Percentiles rank a stretch among this genome's conserved stretches.
Conservation (phyloP, 768 basidiomycete species). For the Tylopilus plumbeoviolaceoides region DNA sequence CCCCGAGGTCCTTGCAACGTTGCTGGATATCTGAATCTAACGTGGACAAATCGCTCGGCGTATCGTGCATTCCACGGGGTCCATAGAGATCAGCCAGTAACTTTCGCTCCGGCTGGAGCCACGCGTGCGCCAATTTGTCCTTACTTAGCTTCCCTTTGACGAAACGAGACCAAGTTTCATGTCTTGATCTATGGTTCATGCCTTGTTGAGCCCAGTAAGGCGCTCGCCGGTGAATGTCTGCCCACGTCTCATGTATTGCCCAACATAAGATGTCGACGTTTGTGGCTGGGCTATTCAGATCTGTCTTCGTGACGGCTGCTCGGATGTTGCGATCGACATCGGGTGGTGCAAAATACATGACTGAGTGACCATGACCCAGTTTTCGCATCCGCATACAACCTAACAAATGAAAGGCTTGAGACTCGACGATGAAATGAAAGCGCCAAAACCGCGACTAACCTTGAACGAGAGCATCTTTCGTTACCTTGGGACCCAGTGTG, state of each 20-base stretch:
- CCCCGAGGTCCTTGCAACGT: neutral
- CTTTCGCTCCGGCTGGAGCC: neutral
- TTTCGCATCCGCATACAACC: slow-evolving; percentile 52
- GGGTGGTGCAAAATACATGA: slow-evolving; percentile 41
- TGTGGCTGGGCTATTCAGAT: neutral
- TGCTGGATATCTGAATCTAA: neutral
- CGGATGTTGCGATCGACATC: slow-evolving; percentile 38
- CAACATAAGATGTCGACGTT: slow-evolving; percentile 26
- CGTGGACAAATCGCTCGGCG: neutral
- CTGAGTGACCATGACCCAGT: slow-evolving; percentile 42
- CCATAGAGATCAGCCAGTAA: neutral
- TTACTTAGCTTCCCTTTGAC: neutral
- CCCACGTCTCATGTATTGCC: too few relatives aligned
- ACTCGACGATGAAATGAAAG: neutral
- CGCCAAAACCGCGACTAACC: slow-evolving; percentile 18
- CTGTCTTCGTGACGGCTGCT: slow-evolving; percentile 6
- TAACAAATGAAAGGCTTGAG: slow-evolving; percentile 4
- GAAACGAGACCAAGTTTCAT: slow-evolving; percentile 13
- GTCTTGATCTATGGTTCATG: neutral
- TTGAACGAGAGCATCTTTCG: slow-evolving; percentile 32
- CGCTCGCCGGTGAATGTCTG: neutral
- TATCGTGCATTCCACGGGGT: neutral
- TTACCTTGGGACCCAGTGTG: slow-evolving; percentile 28
- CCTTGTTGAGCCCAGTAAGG: slow-evolving; percentile 9
- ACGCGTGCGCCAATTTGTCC: neutral